These are phyloP conservation scores for Fusarium sublunatum DNA, from an alignment of 2,329 filamentous ascomycete genomes.

Conservation along the genomic window DNA sequence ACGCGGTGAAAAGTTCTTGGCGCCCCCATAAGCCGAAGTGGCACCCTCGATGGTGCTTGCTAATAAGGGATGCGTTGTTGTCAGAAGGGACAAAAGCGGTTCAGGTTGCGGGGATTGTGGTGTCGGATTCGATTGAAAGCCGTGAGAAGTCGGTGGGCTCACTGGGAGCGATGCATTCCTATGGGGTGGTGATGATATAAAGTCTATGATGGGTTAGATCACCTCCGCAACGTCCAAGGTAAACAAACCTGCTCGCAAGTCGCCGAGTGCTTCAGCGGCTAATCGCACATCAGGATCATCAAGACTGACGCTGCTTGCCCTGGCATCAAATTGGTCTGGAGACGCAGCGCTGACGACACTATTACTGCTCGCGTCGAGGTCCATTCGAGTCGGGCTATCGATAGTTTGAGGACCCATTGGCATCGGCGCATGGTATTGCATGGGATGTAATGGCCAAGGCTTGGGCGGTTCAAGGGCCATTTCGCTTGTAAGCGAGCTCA, in stretches of 20 bases:
- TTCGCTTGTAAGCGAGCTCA: constrained; percentile 52
- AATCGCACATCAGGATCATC: constrained; percentile 76
- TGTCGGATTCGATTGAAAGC: constrained; percentile 44
- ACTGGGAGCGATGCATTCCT: constrained; percentile 56
- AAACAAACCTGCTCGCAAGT: constrained; percentile 74
- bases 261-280: constrained; percentile 80
- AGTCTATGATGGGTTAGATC: constrained; percentile 62
- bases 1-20: constrained; percentile 89
- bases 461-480: constrained; percentile 42
- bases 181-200: constrained; percentile 71
- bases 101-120: constrained; percentile 69
- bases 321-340: constrained; percentile 59
- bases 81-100: constrained; percentile 86
- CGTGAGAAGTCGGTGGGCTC: constrained; percentile 51
- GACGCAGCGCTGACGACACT: constrained; percentile 58
- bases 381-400: constrained; percentile 62
- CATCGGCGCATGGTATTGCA: constrained; percentile 55
- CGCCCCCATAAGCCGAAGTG: constrained; percentile 84
- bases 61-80: constrained; percentile 86
- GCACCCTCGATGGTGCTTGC: constrained; percentile 87
- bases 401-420: constrained; percentile 48
- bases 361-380: constrained; percentile 58
- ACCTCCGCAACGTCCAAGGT: background rate
- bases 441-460: constrained; percentile 61
- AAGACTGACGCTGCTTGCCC: constrained; percentile 65